Conservation (phyloP, 305 asterid genomes). For the Plantago lanceolata region DNA sequence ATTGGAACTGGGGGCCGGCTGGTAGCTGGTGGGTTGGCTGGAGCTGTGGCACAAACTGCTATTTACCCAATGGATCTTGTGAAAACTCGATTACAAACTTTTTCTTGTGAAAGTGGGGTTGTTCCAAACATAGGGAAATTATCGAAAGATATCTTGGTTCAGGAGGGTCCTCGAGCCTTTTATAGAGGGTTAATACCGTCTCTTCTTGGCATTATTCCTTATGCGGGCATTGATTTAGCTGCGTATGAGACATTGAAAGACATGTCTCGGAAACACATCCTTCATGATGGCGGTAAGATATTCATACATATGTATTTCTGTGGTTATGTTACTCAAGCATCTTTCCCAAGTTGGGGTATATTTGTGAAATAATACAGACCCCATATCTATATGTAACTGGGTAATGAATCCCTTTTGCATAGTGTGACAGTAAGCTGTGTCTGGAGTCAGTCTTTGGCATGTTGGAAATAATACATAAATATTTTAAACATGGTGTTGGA, state of each 20-base stretch:
- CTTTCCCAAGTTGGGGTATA: too few relatives aligned
- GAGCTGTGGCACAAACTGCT: slow-evolving; percentile 91
- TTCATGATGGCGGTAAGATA: slow-evolving; percentile 67
- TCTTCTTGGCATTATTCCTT: slow-evolving; percentile 91
- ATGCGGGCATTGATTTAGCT: slow-evolving; percentile 90
- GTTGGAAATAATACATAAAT: background rate
- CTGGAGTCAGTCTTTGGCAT: background rate
- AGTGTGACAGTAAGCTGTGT: background rate
- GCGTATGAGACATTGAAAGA: slow-evolving; percentile 88
- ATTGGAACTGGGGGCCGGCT: slow-evolving; percentile 77
- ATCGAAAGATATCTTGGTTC: slow-evolving; percentile 74
- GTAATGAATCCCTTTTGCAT: background rate
- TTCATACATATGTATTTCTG: background rate
- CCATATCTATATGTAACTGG: too few relatives aligned
- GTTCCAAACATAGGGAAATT: slow-evolving; percentile 68
- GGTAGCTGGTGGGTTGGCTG: slow-evolving; percentile 87
- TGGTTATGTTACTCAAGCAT: background rate
- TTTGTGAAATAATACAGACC: too few relatives aligned
- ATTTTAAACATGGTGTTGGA: background rate
- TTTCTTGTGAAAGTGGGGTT: slow-evolving; percentile 55
- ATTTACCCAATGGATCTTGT: slow-evolving; percentile 98
- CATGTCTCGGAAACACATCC: slow-evolving; percentile 61
- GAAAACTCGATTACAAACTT: slow-evolving; percentile 84
- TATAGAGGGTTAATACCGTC: slow-evolving; percentile 88
- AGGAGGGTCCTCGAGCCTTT: slow-evolving; percentile 91